These are phyloP conservation scores for Schwanniomyces polymorphus DNA, from an alignment of 805 yeast genomes.

Conservation along the genomic window DNA sequence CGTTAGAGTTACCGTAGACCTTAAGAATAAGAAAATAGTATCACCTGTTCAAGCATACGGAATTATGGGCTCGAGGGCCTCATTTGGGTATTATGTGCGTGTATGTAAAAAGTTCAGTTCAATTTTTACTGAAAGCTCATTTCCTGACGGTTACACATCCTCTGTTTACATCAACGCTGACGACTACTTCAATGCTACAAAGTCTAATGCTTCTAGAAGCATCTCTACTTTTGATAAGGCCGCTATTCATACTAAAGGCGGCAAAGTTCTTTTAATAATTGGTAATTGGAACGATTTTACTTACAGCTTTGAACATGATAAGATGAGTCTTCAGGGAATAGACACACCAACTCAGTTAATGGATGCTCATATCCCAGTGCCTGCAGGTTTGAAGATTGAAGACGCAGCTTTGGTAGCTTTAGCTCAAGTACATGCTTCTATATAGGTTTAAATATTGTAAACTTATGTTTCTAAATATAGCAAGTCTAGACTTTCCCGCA, in stretches of 20 bases:
- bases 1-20: conserved; percentile 79
- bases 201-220: not conserved
- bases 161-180: conserved; percentile 68
- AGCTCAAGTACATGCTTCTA: conserved; percentile 24
- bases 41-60: conserved; percentile 74
- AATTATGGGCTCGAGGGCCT: conserved; percentile 53
- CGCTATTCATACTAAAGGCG: conserved; percentile 12
- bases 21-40: conserved; percentile 59
- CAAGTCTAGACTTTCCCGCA: conserved; percentile 2
- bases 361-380: conserved; percentile 59
- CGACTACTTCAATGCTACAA: conserved; percentile 46
- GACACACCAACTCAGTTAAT: conserved; percentile 61
- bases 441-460: not conserved
- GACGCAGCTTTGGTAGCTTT: conserved; percentile 68
- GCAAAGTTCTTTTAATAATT: conserved; percentile 53
- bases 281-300: conserved; percentile 64
- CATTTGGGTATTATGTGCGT: conserved; percentile 76
- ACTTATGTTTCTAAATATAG: not conserved
- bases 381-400: conserved; percentile 61
- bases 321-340: conserved; percentile 51
- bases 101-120: conserved; percentile 59
- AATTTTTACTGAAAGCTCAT: conserved; percentile 69
- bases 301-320: conserved; percentile 52
- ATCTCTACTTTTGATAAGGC: conserved; percentile 7
- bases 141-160: conserved; percentile 65